Evolutionary conservation across 2,329 filamentous ascomycete species (phyloP).

Genomic region (Blastomyces percursus): DNA sequence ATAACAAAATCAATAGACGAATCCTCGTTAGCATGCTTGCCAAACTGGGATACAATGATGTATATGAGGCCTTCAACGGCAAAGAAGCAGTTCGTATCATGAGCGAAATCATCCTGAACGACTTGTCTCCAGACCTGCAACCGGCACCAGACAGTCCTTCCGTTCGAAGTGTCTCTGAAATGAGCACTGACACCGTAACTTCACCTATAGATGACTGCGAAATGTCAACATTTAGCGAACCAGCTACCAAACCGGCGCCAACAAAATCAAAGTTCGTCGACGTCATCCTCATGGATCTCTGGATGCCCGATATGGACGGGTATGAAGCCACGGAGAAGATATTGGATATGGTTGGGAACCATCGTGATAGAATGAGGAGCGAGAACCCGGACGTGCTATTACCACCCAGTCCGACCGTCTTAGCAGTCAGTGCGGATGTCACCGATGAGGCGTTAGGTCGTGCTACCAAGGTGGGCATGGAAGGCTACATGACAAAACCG

Average conservation of each 20-base stretch:
- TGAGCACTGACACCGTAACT: constrained; percentile 14
- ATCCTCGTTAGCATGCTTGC: constrained; percentile 55
- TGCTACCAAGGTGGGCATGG: constrained; percentile 53
- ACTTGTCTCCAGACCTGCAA: not conserved
- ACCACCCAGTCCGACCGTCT: constrained; percentile 38
- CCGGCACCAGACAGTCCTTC: not conserved
- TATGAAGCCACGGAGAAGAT: constrained; percentile 58
- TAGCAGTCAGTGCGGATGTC: constrained; percentile 57
- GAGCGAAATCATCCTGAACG: constrained; percentile 31
- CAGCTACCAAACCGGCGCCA: constrained; percentile 9
- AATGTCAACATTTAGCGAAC: not conserved
- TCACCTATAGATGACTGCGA: not conserved
- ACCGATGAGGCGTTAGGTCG: constrained; percentile 52
- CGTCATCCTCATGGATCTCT: constrained; percentile 61
- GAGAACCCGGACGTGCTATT: constrained; percentile 17
- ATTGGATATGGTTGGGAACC: constrained; percentile 40
- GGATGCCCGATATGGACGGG: constrained; percentile 66
- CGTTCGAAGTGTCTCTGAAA: not conserved
- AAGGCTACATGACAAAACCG: constrained; percentile 58
- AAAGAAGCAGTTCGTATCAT: constrained; percentile 55
- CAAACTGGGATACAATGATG: constrained; percentile 54
- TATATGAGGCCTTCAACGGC: constrained; percentile 57
- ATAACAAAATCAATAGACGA: constrained; percentile 61
- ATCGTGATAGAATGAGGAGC: constrained; percentile 18
- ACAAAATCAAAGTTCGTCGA: constrained; percentile 41